A percentile compares a stretch with the other conserved stretches of the same genome.
These are phyloP conservation scores for Lasiosphaeriaceae sp. DNA, from an alignment of 495 filamentous ascomycete species.

Conservation along the genomic window DNA sequence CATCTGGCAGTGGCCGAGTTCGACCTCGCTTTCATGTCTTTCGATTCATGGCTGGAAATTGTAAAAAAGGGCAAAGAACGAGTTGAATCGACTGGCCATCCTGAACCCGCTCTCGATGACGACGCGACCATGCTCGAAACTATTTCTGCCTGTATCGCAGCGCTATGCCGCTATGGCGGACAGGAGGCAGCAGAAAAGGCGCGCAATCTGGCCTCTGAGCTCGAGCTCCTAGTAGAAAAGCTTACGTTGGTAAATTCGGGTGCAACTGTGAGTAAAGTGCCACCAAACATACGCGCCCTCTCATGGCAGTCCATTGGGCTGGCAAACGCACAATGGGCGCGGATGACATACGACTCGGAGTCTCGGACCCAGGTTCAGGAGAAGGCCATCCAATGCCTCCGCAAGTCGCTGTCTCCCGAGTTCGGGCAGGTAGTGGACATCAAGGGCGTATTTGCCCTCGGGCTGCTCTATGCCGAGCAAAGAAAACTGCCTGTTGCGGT, in stretches of 20 bases:
- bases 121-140: conserved; percentile 72
- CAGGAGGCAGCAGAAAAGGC: conserved; percentile 73
- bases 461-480: conserved; percentile 73
- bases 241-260: conserved; percentile 22
- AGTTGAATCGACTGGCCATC: conserved; percentile 69
- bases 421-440: conserved; percentile 58
- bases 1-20: conserved; percentile 85
- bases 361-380: conserved; percentile 63
- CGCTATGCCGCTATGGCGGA: conserved; percentile 78
- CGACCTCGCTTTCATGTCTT: conserved; percentile 76
- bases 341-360: conserved; percentile 68
- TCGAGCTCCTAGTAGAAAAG: conserved; percentile 58
- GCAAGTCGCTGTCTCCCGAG: conserved; percentile 63
- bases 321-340: conserved; percentile 80
- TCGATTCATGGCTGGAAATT: conserved; percentile 86
- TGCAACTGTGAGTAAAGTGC: conserved; percentile 30
- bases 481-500: conserved; percentile 73
- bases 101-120: conserved; percentile 69
- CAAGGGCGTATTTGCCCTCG: conserved; percentile 75
- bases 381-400: conserved; percentile 69
- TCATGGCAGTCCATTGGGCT: conserved; percentile 80
- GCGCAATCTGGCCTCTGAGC: conserved; percentile 56
- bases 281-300: conserved; percentile 54
- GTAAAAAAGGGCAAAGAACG: conserved; percentile 75
- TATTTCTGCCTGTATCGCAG: conserved; percentile 67